Evolutionary conservation across 108 stramenopile genomes (phyloP), one percentile per base, ranked within the genome.

Genomic region (Cyclotella baltica): DNA sequence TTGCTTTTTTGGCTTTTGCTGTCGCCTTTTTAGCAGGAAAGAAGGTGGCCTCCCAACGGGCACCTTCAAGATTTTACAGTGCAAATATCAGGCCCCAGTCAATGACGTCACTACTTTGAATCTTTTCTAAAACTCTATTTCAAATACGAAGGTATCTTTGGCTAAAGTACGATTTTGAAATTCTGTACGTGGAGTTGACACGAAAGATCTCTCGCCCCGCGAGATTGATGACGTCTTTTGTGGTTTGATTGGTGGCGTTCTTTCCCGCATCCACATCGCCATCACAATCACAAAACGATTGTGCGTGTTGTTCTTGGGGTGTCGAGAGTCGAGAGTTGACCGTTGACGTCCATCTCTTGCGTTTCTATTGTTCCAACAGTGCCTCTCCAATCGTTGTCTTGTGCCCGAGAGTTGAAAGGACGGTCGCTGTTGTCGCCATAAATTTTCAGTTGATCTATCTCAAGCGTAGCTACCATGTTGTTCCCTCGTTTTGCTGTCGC

Each of bases 401-500:
- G n/a, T n/a, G n/a, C n/a, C n/a, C 33, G 59, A 11, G 13, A 13
- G 2, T 8, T 61, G 15, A 1, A 8, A 18, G 16, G 59, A 34
- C 0, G 59, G 20, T 64, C 6, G 16, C 29, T 13, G 8, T 15
- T 64, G 23, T 46, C 8, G 63, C 2, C 63, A 64, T 64, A 46
- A 64, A 2, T 64, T 64, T 18, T 5, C 1, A 3, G 2, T 38
- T 8, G 46, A 6, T 43, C 22, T 23, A 23, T 47, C 58, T 22
- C 0, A 22, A 19, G 0, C 5, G 38, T 36, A 43, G 0, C 15
- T 31, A 61, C 46, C 38, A 82, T 82, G 81, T 63, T 76, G 46
- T 82, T 82, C 63, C 63, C 81, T 43, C 63, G 70, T 38, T 82
- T 71, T 67, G 85, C 85, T 55, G 62, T 86, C 37, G 82, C 81